These are phyloP conservation scores for Trichoderma koningiopsis DNA, from an alignment of 2,329 filamentous ascomycete species.

Conservation along the genomic window DNA sequence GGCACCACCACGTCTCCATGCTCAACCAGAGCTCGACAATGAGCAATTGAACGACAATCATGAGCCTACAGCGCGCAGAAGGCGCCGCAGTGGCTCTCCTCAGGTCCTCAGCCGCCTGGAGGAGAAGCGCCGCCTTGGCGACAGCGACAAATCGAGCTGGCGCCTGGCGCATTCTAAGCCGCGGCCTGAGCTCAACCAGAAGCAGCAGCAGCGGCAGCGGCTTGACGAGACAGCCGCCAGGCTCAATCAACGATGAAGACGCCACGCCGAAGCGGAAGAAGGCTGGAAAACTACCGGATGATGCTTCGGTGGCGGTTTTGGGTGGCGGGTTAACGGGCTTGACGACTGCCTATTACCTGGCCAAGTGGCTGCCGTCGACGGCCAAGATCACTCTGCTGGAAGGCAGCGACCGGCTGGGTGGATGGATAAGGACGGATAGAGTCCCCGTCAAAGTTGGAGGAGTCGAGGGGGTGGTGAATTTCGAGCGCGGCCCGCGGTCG, in stretches of 20 bases:
- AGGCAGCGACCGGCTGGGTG: constrained; percentile 67
- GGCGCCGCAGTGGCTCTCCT: constrained; percentile 34
- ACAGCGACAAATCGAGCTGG: constrained; percentile 2
- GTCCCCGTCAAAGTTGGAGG: constrained; percentile 61
- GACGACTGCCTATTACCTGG: constrained; percentile 74
- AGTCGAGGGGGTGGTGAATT: constrained; percentile 60
- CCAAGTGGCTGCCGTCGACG: constrained; percentile 62
- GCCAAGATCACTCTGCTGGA: constrained; percentile 83
- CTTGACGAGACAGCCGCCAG: not conserved
- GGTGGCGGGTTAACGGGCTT: constrained; percentile 85
- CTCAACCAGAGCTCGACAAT: constrained; percentile 29
- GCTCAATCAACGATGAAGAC: not conserved
- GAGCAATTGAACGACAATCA: constrained; percentile 37
- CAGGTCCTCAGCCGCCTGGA: constrained; percentile 30
- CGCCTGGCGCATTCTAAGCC: constrained; percentile 3
- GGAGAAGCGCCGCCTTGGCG: constrained; percentile 19
- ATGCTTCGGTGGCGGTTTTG: constrained; percentile 62
- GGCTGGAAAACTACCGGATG: not conserved
- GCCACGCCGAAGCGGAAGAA: not conserved
- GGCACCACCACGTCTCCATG: constrained; percentile 5
- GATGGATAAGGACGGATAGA: constrained; percentile 75
- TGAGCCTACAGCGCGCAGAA: constrained; percentile 36
- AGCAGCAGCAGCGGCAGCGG: not conserved
- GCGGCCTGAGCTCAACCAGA: constrained; percentile 1
- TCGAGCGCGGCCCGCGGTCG: constrained; percentile 84